phyloP scores from a whole-genome alignment of 345 rosid genomes.

The Combretum micranthum region DNA sequence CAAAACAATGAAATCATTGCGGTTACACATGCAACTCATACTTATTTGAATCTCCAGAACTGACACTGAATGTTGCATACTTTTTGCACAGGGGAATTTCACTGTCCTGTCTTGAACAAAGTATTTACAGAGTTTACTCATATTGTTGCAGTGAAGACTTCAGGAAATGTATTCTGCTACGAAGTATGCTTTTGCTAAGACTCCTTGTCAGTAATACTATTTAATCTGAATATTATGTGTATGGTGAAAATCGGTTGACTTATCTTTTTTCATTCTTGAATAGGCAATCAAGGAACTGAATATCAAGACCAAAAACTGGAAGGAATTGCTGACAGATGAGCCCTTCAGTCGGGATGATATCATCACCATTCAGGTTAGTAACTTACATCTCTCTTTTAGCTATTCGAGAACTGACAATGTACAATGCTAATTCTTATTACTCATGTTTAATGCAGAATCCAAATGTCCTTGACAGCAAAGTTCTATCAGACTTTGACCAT shows the following conservation, averaged over 20 bases:
- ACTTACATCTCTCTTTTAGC: too few relatives aligned
- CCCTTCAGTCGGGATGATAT: slow-evolving; percentile 75
- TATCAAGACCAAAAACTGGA: slow-evolving; percentile 91
- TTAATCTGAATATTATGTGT: slow-evolving; percentile 1
- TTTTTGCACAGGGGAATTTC: slow-evolving; percentile 58
- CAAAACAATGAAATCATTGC: too few relatives aligned
- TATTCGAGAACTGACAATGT: too few relatives aligned
- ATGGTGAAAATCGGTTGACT: slow-evolving; percentile 1
- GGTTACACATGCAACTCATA: too few relatives aligned
- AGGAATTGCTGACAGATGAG: slow-evolving; percentile 82
- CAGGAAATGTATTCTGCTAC: slow-evolving; percentile 84
- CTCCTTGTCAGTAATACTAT: slow-evolving; percentile 2
- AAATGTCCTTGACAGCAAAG: slow-evolving; percentile 56
- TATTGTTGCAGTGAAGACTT: slow-evolving; percentile 84
- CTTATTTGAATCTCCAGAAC: too few relatives aligned
- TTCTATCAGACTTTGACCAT: slow-evolving; percentile 80
- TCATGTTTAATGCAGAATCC: slow-evolving; percentile 54
- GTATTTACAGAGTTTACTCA: slow-evolving; percentile 90
- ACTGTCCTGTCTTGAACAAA: slow-evolving; percentile 87
- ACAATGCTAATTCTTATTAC: background rate
- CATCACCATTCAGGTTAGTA: slow-evolving; percentile 67
- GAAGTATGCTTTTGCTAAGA: slow-evolving; percentile 42
- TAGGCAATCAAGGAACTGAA: slow-evolving; percentile 90
- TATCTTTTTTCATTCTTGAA: slow-evolving; percentile 4
- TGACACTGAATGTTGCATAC: too few relatives aligned